Percentiles rank a stretch among this genome's conserved stretches.
Conservation (phyloP, 208 protist genomes). For the Balamuthia mandrillaris region DNA sequence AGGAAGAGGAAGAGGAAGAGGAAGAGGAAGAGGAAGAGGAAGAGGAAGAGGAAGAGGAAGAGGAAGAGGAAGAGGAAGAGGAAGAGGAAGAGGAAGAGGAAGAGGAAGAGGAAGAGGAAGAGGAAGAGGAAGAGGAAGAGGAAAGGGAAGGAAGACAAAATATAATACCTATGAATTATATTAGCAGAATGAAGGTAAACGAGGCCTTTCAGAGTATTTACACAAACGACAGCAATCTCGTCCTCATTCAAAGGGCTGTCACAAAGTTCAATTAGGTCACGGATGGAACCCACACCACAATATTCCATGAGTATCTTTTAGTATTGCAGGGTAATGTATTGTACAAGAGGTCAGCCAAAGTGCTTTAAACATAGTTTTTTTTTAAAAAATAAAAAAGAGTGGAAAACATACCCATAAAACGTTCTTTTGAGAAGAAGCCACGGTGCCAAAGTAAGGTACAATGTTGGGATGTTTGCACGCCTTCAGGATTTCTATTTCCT, state of each 20-base stretch:
- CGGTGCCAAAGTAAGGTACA: slow-evolving; percentile 12
- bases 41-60: neutral
- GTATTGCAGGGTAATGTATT: neutral
- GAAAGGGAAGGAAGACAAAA: too few species aligned
- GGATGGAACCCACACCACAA: neutral
- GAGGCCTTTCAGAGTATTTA: slow-evolving; percentile 8
- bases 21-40: neutral
- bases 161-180: too few species aligned
- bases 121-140: too few species aligned
- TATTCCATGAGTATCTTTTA: slow-evolving; percentile 41
- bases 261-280: neutral
- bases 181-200: too few species aligned
- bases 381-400: neutral
- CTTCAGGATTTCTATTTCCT: slow-evolving; percentile 11
- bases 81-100: too few species aligned
- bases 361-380: neutral
- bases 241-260: neutral
- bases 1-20: neutral
- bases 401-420: neutral
- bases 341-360: neutral
- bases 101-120: too few species aligned
- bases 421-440: neutral
- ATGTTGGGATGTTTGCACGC: slow-evolving; percentile 15
- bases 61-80: neutral
- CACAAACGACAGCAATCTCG: slow-evolving; percentile 13